A percentile compares a stretch with the other conserved stretches of the same genome.
Evolutionary conservation across 768 basidiomycete genomes (phyloP).

Genomic region (Pleurotus cornucopiae): DNA sequence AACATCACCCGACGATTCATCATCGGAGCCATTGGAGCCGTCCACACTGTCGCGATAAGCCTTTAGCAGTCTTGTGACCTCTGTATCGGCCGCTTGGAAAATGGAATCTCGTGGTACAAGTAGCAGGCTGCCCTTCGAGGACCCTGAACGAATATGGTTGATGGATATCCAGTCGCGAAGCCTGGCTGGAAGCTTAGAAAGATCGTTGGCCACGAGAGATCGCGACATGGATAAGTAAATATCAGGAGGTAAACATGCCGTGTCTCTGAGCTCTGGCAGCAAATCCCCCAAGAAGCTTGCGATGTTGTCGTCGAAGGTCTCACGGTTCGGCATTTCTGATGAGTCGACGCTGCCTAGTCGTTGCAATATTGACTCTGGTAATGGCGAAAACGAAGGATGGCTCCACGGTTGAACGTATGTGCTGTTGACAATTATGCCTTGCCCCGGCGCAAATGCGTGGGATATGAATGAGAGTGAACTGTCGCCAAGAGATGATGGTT

Average conservation of each 20-base stretch:
- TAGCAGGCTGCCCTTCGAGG: conserved; percentile 52
- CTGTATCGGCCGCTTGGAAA: conserved; percentile 44
- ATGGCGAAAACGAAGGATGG: conserved; percentile 53
- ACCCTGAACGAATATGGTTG: conserved; percentile 61
- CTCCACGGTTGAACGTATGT: conserved; percentile 54
- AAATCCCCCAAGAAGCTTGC: conserved; percentile 45
- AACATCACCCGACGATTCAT: neutral
- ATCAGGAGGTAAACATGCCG: conserved; percentile 52
- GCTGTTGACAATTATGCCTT: conserved; percentile 32
- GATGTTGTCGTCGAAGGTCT: conserved; percentile 48
- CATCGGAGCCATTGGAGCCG: conserved; percentile 15
- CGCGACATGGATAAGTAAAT: conserved; percentile 48
- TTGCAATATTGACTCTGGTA: conserved; percentile 53
- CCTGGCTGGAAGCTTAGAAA: conserved; percentile 29
- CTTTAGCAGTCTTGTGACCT: conserved; percentile 45
- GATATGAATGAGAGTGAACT: conserved; percentile 38
- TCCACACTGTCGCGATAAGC: conserved; percentile 41
- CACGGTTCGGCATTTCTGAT: conserved; percentile 57
- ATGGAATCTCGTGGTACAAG: conserved; percentile 58
- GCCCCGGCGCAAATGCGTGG: conserved; percentile 32
- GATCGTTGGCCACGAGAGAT: conserved; percentile 39
- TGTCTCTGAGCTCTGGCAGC: conserved; percentile 54
- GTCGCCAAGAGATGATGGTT: neutral
- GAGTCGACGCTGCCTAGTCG: conserved; percentile 49
- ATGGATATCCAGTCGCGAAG: conserved; percentile 49